These are phyloP conservation scores for Striga hermonthica DNA, from an alignment of 305 asterid species.

Conservation along the genomic window DNA sequence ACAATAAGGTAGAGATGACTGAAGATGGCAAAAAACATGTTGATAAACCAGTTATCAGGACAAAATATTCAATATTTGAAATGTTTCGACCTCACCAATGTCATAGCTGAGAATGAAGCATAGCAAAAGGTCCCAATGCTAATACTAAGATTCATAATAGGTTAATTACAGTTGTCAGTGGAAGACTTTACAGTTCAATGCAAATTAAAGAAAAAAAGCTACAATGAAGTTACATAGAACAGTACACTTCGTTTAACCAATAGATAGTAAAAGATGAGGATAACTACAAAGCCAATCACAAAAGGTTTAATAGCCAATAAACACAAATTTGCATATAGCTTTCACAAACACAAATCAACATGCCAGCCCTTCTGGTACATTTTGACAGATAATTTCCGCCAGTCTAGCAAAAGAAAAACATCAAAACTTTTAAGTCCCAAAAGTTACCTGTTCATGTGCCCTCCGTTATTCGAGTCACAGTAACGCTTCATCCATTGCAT, in stretches of 20 bases:
- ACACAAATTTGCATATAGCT: neutral
- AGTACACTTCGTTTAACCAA: neutral
- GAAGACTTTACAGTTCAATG: neutral
- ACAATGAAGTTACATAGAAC: neutral
- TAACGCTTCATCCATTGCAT: conserved; percentile 98
- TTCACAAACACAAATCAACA: neutral
- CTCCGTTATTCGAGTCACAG: conserved; percentile 64
- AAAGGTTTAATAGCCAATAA: neutral
- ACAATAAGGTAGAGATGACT: no score
- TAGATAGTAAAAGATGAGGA: neutral
- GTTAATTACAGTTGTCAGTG: neutral
- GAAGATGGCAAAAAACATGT: no score
- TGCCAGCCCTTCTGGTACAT: neutral
- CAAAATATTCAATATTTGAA: no score
- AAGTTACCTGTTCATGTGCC: conserved; percentile 40
- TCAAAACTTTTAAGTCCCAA: conserved; percentile 10
- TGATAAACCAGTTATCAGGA: no score
- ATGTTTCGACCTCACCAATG: no score
- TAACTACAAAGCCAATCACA: no score
- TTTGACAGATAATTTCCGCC: neutral
- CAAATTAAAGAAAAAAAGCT: no score
- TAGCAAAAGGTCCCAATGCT: neutral
- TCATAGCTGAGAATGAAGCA: neutral
- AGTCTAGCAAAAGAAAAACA: conserved; percentile 25
- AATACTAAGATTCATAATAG: conserved; percentile 2